Evolutionary conservation across 139 green algal species (phyloP).

Genomic region (Protoeuglena noctilucae): DNA sequence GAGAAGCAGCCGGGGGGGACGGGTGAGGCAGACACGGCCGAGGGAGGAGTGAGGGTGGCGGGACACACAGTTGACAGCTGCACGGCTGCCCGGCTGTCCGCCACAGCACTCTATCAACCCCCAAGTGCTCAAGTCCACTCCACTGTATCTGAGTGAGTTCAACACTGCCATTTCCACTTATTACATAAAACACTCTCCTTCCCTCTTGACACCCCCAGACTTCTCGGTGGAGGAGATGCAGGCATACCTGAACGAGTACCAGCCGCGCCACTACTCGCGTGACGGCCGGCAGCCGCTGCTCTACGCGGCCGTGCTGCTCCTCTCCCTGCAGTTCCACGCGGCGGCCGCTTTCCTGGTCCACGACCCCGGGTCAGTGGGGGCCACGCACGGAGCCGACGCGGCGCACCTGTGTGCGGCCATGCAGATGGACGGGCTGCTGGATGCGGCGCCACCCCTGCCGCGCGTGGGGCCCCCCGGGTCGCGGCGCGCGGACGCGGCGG

Average conservation of each 20-base stretch:
- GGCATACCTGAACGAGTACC: slow-evolving; percentile 14
- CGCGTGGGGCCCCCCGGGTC: not conserved
- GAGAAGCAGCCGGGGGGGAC: not conserved
- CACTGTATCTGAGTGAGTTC: slow-evolving; percentile 1
- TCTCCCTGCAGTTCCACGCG: slow-evolving; percentile 19
- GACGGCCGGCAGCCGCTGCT: slow-evolving; percentile 17
- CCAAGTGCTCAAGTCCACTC: too few species aligned
- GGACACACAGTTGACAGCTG: too few species aligned
- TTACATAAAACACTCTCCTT: too few species aligned
- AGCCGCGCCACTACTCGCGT: slow-evolving; percentile 16
- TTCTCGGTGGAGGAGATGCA: slow-evolving; percentile 12
- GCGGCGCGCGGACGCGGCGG: too few species aligned
- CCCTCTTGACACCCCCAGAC: not conserved
- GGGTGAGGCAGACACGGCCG: slow-evolving; percentile 5
- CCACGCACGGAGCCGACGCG: not conserved
- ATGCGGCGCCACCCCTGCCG: not conserved
- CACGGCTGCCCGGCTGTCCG: too few species aligned
- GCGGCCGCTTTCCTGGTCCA: not conserved
- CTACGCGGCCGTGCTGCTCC: slow-evolving; percentile 18
- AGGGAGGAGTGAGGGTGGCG: too few species aligned
- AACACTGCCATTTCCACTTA: not conserved
- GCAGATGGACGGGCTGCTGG: not conserved
- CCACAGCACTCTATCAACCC: too few species aligned
- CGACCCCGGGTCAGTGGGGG: not conserved
- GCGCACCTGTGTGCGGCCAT: not conserved